These are phyloP conservation scores for Abortiporus biennis DNA, from an alignment of 1,284 basidiomycete species.

Conservation along the genomic window DNA sequence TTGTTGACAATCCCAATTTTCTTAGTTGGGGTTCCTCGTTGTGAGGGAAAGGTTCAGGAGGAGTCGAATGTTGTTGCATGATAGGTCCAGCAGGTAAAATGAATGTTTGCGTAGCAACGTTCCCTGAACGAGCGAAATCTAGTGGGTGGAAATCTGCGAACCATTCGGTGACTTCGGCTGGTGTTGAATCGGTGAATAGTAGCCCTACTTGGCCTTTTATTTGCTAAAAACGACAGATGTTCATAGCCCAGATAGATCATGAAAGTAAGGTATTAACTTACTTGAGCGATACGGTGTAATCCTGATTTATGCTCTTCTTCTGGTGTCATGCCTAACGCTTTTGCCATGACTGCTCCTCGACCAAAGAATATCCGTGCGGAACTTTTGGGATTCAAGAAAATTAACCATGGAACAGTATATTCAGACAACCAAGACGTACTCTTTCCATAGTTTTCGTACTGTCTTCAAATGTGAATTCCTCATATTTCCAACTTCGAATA, in stretches of 20 bases:
- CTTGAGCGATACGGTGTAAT: slow-evolving; percentile 75
- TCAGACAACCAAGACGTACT: slow-evolving; percentile 42
- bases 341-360: slow-evolving; percentile 90
- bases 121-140: slow-evolving; percentile 91
- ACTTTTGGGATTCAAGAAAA: slow-evolving; percentile 31
- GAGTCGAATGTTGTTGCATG: slow-evolving; percentile 67
- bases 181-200: slow-evolving; percentile 86
- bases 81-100: slow-evolving; percentile 72
- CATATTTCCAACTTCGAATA: slow-evolving; percentile 94
- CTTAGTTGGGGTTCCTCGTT: slow-evolving; percentile 96
- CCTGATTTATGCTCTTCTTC: slow-evolving; percentile 87
- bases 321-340: slow-evolving; percentile 84
- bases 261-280: slow-evolving; percentile 29
- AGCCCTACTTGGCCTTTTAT: slow-evolving; percentile 93
- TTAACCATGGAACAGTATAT: background rate
- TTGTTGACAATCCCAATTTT: slow-evolving; percentile 84
- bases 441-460: slow-evolving; percentile 91
- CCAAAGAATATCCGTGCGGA: slow-evolving; percentile 93
- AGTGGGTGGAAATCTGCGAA: slow-evolving; percentile 86
- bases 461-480: slow-evolving; percentile 93
- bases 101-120: slow-evolving; percentile 71
- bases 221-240: slow-evolving; percentile 54
- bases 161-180: slow-evolving; percentile 90
- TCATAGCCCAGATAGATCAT: slow-evolving; percentile 4
- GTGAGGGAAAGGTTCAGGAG: slow-evolving; percentile 87